Percentiles rank a stretch among this genome's conserved stretches.
These are phyloP conservation scores for Pilaira anomala DNA, from an alignment of 192 early-diverging fungal species.

Conservation along the genomic window DNA sequence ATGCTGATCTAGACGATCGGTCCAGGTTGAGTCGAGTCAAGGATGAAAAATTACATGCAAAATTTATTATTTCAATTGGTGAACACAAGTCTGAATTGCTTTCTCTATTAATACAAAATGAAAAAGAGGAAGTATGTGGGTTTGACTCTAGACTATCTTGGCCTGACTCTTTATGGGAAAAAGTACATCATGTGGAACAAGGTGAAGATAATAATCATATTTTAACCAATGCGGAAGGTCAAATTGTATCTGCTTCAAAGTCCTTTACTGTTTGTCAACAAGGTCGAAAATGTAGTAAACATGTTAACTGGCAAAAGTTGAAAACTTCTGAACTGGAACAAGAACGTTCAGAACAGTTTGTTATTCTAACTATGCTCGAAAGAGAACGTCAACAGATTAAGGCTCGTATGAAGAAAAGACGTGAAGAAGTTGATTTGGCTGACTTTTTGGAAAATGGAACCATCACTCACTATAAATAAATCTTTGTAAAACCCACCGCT, in stretches of 20 bases:
- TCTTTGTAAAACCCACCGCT: too few species aligned
- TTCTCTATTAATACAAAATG: slow-evolving; percentile 1
- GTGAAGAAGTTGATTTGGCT: slow-evolving; percentile 33
- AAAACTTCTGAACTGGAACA: slow-evolving; percentile 46
- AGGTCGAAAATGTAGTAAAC: slow-evolving; percentile 41
- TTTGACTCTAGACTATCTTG: slow-evolving; percentile 48
- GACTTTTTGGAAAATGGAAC: slow-evolving; percentile 47
- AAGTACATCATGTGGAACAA: slow-evolving; percentile 28
- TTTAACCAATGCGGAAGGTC: background rate
- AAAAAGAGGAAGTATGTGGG: slow-evolving; percentile 38
- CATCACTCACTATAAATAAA: slow-evolving; percentile 11
- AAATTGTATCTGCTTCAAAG: slow-evolving; percentile 8
- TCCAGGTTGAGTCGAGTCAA: slow-evolving; percentile 38
- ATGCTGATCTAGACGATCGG: slow-evolving; percentile 46
- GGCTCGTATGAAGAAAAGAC: slow-evolving; percentile 46
- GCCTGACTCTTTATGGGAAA: slow-evolving; percentile 33
- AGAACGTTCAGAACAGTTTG: slow-evolving; percentile 36
- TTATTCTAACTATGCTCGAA: slow-evolving; percentile 25
- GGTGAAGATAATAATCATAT: slow-evolving; percentile 2
- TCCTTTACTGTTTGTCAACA: slow-evolving; percentile 36
- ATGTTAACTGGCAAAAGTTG: slow-evolving; percentile 49
- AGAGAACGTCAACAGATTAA: slow-evolving; percentile 46
- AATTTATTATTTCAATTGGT: slow-evolving; percentile 1
- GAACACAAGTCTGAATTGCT: slow-evolving; percentile 19
- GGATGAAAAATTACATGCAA: slow-evolving; percentile 30